Evolutionary conservation across 331 rosid species (phyloP).

Genomic region (Telfairia occidentalis): DNA sequence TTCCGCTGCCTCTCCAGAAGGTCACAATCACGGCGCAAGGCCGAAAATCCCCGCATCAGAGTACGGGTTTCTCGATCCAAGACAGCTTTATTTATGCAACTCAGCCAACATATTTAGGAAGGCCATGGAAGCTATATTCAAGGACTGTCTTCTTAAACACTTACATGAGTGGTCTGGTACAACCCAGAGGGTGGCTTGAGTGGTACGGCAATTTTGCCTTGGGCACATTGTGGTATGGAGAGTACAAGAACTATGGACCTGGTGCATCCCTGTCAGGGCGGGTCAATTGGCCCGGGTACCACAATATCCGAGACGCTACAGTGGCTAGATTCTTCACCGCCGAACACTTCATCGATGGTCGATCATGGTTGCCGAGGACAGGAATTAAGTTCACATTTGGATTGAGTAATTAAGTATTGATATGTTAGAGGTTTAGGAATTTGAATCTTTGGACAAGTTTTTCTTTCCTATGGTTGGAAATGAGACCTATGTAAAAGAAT

Average conservation of each 20-base stretch:
- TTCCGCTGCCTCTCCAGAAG: conserved; percentile 65
- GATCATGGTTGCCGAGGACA: conserved; percentile 64
- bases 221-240: conserved; percentile 80
- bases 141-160: conserved; percentile 78
- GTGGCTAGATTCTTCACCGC: conserved; percentile 51
- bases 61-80: conserved; percentile 66
- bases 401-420: conserved; percentile 23
- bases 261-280: conserved; percentile 39
- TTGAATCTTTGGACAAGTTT: neutral
- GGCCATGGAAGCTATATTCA: conserved; percentile 80
- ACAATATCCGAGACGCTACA: conserved; percentile 37
- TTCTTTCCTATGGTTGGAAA: neutral
- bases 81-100: conserved; percentile 65
- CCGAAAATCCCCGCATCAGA: conserved; percentile 69
- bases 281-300: conserved; percentile 75
- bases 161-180: conserved; percentile 69
- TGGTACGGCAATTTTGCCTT: conserved; percentile 77
- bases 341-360: conserved; percentile 48
- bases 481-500: neutral
- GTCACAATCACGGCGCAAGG: conserved; percentile 89
- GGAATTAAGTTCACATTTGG: conserved; percentile 57
- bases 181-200: conserved; percentile 89
- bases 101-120: conserved; percentile 71
- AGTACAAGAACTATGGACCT: conserved; percentile 63
- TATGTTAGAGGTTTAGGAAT: neutral